Conservation (phyloP, 2,329 filamentous ascomycete genomes). For the Eutypella sp. region DNA sequence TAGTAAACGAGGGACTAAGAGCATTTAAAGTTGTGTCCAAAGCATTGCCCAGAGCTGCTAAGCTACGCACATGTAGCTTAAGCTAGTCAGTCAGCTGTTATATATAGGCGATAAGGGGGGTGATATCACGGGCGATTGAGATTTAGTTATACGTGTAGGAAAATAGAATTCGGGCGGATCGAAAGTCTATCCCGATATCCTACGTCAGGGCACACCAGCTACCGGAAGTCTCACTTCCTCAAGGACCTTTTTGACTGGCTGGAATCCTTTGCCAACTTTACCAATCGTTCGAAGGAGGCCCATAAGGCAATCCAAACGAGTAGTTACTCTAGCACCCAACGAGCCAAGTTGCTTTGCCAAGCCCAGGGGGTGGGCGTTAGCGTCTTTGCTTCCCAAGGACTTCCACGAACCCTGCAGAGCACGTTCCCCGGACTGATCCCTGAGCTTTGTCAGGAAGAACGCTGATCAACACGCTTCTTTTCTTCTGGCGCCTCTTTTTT, state of each 20-base stretch:
- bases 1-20: too few relatives aligned
- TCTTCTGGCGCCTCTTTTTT: constrained; percentile 2
- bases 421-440: constrained; percentile 2
- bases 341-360: too few relatives aligned
- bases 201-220: not conserved
- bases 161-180: not conserved
- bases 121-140: not conserved
- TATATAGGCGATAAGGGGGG: too few relatives aligned
- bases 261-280: too few relatives aligned
- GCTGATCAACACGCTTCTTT: constrained; percentile 19
- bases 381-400: too few relatives aligned
- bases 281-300: too few relatives aligned
- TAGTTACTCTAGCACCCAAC: too few relatives aligned
- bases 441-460: constrained; percentile 17
- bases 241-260: too few relatives aligned
- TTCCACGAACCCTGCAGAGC: not conserved
- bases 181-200: not conserved
- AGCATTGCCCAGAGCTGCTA: not conserved
- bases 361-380: too few relatives aligned
- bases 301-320: too few relatives aligned
- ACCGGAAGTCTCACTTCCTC: not conserved
- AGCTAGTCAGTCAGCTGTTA: too few relatives aligned
- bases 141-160: not conserved
- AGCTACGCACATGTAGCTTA: too few relatives aligned
- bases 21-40: not conserved